A percentile compares a stretch with the other conserved stretches of the same genome.
Evolutionary conservation across 2,329 filamentous ascomycete genomes (phyloP).

Genomic region (Alternaria brassicicola): DNA sequence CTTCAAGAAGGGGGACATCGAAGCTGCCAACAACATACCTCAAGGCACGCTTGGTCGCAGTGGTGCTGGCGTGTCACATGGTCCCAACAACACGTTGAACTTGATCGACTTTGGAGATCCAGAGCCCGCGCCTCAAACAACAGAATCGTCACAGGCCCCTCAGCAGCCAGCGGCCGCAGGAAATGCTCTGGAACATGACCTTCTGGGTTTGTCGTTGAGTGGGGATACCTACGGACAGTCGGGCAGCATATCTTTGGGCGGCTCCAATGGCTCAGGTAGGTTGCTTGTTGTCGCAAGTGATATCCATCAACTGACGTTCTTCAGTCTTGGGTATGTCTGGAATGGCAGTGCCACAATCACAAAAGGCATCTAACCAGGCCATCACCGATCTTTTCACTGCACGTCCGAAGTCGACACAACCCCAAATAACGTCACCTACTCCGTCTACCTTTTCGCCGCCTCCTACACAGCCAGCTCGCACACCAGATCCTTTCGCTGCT

Average conservation of each 20-base stretch:
- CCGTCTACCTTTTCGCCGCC: slow-evolving; percentile 49
- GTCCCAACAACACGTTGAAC: slow-evolving; percentile 79
- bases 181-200: slow-evolving; percentile 82
- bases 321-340: slow-evolving; percentile 44
- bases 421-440: slow-evolving; percentile 55
- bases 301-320: slow-evolving; percentile 15
- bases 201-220: slow-evolving; percentile 81
- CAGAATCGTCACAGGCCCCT: slow-evolving; percentile 43
- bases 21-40: slow-evolving; percentile 81
- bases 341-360: slow-evolving; percentile 38
- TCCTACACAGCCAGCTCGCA: slow-evolving; percentile 43
- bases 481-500: slow-evolving; percentile 65
- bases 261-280: slow-evolving; percentile 49
- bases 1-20: slow-evolving; percentile 92
- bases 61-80: slow-evolving; percentile 66
- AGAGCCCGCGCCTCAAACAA: slow-evolving; percentile 55
- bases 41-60: slow-evolving; percentile 76
- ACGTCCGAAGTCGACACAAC: slow-evolving; percentile 47
- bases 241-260: slow-evolving; percentile 83
- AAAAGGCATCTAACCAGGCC: slow-evolving; percentile 55
- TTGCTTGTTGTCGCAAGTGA: background rate
- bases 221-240: slow-evolving; percentile 73
- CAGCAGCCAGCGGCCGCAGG: slow-evolving; percentile 58
- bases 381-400: slow-evolving; percentile 65
- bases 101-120: slow-evolving; percentile 87